Base-by-base conservation (phyloP, 2,329 filamentous ascomycete species). In the Aspergillus sojae region DNA sequence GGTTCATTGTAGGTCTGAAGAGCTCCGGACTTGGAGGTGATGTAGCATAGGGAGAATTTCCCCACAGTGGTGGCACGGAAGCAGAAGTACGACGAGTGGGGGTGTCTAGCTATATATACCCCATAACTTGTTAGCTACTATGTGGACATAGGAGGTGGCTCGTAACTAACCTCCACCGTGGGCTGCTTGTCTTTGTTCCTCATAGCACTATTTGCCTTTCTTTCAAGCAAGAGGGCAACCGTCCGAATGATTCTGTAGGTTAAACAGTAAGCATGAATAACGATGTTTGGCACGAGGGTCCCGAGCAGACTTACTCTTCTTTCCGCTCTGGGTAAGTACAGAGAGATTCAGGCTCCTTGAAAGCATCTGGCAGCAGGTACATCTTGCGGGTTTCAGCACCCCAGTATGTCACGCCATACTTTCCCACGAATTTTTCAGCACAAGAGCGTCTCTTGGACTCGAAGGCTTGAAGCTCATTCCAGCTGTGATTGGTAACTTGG, bases 341-440 rank as follows among this genome's bases (percentile, higher is more conserved):
- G 36, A 67, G 46, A n/a, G 45, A 53, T 19, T 59, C 32, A 11
- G 65, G 60, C n/a, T 65, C 57, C 0, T 60, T n/a, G 3, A 72
- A 45, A 21, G 66, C 65, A 16, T 68, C 72, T 19, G 62, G 19
- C 28, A 70, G 53, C 10, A 74, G 60, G 52, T 70, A 69, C 46
- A 66, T 67, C 23, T 58, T 43, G 11, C 67, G 62, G 30, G 63
- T 69, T 12, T 57, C 46, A 2, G 50, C 62, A 12, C 71, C 70
- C 72, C 72, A 73, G 26, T 71, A 72, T 41, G 58, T 56, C n/a
- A 34, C 58, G 7, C 70, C 71, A 19, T 65, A 62, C 14, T 56
- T 43, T 3, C 65, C 64, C 11, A 74, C 52, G 16, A 72, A 73
- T 14, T 23, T 43, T 14, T 56, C 46, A n/a, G 70, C 68, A 23